These are phyloP conservation scores for Puccinia triticina DNA, from an alignment of 1,284 basidiomycete genomes.

Conservation along the genomic window DNA sequence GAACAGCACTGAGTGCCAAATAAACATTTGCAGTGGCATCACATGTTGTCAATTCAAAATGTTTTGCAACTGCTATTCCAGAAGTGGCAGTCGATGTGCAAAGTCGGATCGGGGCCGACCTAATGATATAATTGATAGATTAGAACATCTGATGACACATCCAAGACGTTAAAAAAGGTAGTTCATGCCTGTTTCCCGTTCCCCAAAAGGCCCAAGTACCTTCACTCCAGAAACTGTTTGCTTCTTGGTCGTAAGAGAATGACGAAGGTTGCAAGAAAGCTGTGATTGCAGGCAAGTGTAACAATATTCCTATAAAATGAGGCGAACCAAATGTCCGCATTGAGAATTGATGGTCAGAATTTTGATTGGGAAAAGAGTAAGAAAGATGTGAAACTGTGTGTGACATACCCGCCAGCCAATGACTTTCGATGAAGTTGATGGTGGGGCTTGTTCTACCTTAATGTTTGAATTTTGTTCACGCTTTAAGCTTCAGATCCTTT, in stretches of 20 bases:
- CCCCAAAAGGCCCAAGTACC: conserved; percentile 45
- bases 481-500: background rate
- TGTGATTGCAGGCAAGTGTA: conserved; percentile 45
- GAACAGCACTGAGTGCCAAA: conserved; percentile 39
- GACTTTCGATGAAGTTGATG: conserved; percentile 45
- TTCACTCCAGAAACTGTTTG: conserved; percentile 22
- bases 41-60: conserved; percentile 40
- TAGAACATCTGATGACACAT: background rate
- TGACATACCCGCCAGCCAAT: conserved; percentile 48
- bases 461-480: background rate
- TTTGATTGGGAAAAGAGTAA: background rate
- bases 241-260: conserved; percentile 46
- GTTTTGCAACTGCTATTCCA: conserved; percentile 8
- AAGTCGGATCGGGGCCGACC: conserved; percentile 40
- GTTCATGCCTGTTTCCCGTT: conserved; percentile 36
- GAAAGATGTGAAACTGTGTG: background rate
- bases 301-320: conserved; percentile 33
- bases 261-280: conserved; percentile 46
- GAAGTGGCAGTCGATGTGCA: conserved; percentile 39
- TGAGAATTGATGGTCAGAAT: background rate
- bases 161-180: background rate
- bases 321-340: background rate
- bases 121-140: background rate
- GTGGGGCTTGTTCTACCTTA: conserved; percentile 26
- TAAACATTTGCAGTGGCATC: conserved; percentile 47